phyloP scores from a whole-genome alignment of 371 early-diverging fungal species.

The Mortierella sp. region DNA sequence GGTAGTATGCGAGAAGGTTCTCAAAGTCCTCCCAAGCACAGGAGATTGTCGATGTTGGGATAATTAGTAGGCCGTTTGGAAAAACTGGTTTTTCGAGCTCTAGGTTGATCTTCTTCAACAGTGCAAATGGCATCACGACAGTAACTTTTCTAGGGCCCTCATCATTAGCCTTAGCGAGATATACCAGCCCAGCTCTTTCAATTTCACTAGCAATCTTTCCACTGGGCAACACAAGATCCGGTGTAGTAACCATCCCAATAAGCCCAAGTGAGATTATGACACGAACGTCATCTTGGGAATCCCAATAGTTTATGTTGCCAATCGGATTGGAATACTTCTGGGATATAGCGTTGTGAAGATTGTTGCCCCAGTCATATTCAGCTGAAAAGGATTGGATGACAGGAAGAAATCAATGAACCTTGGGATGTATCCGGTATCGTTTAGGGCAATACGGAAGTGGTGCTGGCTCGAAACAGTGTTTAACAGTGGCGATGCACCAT shows the following conservation, averaged over 20 bases:
- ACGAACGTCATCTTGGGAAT: background rate
- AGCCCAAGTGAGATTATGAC: constrained; percentile 2
- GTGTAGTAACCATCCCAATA: background rate
- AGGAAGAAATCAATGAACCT: constrained; percentile 2
- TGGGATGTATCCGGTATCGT: background rate
- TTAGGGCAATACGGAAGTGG: background rate
- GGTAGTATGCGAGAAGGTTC: background rate
- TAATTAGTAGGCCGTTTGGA: background rate
- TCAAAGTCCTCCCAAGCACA: background rate
- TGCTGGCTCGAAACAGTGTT: background rate
- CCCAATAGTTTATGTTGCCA: background rate
- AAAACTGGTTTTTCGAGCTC: background rate
- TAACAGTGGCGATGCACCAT: background rate
- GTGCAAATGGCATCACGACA: background rate
- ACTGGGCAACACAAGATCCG: background rate
- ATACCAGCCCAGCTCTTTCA: background rate
- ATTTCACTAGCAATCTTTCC: background rate
- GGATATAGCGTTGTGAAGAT: background rate
- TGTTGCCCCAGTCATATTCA: background rate
- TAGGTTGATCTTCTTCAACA: background rate
- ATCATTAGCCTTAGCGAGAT: background rate
- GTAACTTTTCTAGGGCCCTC: background rate
- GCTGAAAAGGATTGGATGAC: background rate
- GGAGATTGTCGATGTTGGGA: background rate
- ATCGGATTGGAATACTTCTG: background rate